A percentile compares a stretch with the other conserved stretches of the same genome.
These are phyloP conservation scores for Naganishia sp. DNA, from an alignment of 1,284 basidiomycete species.

Conservation along the genomic window DNA sequence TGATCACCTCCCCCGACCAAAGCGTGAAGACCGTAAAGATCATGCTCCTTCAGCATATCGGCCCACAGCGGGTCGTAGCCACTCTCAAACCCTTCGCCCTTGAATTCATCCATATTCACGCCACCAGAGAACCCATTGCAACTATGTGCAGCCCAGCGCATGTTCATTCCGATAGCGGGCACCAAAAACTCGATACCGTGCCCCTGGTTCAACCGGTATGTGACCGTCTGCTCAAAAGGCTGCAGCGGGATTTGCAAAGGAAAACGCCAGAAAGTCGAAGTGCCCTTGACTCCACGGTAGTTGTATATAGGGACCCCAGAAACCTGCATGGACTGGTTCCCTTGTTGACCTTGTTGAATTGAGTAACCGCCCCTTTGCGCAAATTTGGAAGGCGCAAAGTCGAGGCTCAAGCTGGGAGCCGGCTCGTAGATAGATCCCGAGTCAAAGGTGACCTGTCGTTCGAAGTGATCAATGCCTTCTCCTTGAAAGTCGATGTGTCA, in stretches of 20 bases:
- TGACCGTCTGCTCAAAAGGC: slow-evolving; percentile 71
- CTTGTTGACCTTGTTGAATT: slow-evolving; percentile 4
- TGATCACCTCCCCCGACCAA: slow-evolving; percentile 56
- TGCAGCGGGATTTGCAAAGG: slow-evolving; percentile 78
- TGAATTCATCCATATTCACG: slow-evolving; percentile 56
- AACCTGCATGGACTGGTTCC: slow-evolving; percentile 6
- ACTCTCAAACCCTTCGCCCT: slow-evolving; percentile 65
- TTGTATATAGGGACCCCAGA: slow-evolving; percentile 58
- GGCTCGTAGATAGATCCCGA: slow-evolving; percentile 77
- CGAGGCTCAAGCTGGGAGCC: slow-evolving; percentile 70
- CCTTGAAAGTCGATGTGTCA: neutral
- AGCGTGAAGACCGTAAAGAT: slow-evolving; percentile 77
- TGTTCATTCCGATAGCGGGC: slow-evolving; percentile 77
- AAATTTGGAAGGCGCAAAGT: slow-evolving; percentile 46
- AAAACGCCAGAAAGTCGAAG: slow-evolving; percentile 94
- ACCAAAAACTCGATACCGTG: slow-evolving; percentile 79
- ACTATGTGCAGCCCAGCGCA: slow-evolving; percentile 80
- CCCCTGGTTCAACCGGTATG: slow-evolving; percentile 76
- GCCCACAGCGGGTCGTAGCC: slow-evolving; percentile 92
- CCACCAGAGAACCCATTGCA: slow-evolving; percentile 61
- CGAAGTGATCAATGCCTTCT: slow-evolving; percentile 35
- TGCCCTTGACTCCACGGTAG: slow-evolving; percentile 68
- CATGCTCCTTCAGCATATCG: slow-evolving; percentile 80
- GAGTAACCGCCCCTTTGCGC: slow-evolving; percentile 18
- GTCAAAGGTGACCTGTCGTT: slow-evolving; percentile 60